Evolutionary conservation across 495 filamentous ascomycete genomes (phyloP).

Genomic region (Cryomyces minteri): DNA sequence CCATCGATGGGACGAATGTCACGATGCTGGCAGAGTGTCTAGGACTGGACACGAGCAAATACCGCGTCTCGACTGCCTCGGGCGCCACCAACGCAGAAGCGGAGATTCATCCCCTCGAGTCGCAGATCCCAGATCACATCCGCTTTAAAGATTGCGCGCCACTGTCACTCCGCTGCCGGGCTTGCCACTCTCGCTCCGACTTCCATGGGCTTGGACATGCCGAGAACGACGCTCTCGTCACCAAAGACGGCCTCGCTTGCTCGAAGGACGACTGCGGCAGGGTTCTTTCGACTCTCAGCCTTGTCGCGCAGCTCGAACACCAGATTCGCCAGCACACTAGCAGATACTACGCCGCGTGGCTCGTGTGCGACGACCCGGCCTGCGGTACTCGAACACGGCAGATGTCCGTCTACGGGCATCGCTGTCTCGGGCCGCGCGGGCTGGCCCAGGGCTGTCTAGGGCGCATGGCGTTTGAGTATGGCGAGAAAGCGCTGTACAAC

Average conservation of each 20-base stretch:
- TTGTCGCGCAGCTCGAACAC: conserved; percentile 73
- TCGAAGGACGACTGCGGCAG: conserved; percentile 38
- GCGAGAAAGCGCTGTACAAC: conserved; percentile 83
- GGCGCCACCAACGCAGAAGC: conserved; percentile 14
- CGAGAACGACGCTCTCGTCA: conserved; percentile 30
- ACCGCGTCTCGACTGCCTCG: conserved; percentile 39
- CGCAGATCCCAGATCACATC: conserved; percentile 71
- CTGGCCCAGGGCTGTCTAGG: conserved; percentile 71
- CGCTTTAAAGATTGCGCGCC: conserved; percentile 68
- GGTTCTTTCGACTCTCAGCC: conserved; percentile 45
- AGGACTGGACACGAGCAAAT: conserved; percentile 77
- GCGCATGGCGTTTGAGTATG: conserved; percentile 70
- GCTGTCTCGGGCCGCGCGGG: conserved; percentile 74
- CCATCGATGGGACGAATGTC: conserved; percentile 80
- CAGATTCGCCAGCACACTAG: conserved; percentile 61
- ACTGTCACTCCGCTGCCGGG: conserved; percentile 59
- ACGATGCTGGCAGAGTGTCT: conserved; percentile 79
- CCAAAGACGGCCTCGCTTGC: conserved; percentile 58
- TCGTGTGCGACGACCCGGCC: conserved; percentile 71
- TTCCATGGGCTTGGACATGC: conserved; percentile 51
- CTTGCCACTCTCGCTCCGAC: conserved; percentile 48
- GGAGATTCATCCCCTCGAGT: conserved; percentile 75
- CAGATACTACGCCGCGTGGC: conserved; percentile 81
- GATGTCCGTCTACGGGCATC: conserved; percentile 78
- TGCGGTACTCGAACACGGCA: conserved; percentile 81